Base-by-base conservation (phyloP, 1,284 basidiomycete genomes). In the Inonotus hispidus region DNA sequence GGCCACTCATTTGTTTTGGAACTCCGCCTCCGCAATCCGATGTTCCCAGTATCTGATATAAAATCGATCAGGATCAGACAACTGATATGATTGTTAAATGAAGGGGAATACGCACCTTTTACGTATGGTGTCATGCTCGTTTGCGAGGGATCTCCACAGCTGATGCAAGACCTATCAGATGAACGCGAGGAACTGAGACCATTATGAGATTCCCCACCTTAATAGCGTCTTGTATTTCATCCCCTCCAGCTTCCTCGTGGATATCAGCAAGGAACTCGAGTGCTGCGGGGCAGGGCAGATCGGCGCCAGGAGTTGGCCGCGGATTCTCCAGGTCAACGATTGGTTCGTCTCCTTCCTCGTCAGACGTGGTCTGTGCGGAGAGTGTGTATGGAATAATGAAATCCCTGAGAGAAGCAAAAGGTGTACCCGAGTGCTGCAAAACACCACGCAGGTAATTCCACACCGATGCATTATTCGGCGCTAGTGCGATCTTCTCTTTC, bases 361-460 rank as follows among this genome's bases (percentile, higher is more conserved):
- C 35, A 8, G 29, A 72, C 45, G 82, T 79, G 58, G 2, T 55
- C 14, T 52, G 77, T 69, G 35, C 43, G 61, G 68, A 21, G 63
- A 74, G 66, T 5, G 84, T 79, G 72, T 92, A 93, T 3, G 83
- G 83, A 32, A 77, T 69, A 6, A 91, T 85, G 65, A 93, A 92
- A 0, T 80, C 70, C 13, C 76, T 68, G 45, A 90, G 71, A 0
- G 72, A 73, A 0, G 82, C 74, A 66, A 87, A 87, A 0, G 90
- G 83, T 2, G 80, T 77, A 35, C 80, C 71, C 65, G 80, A 79
- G 69, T 79, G 71, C 61, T 89, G 79, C 16, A 93, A 79, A 10
- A 89, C 70, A 10, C 89, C 95, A 64, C 94, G 84, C 10, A 97
- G 79, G 71, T 96, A 98, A 72, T 96, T 96, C 95, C 95, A 97